phyloP scores from a whole-genome alignment of 179 eudicot species.

The Spinacia oleracea region DNA sequence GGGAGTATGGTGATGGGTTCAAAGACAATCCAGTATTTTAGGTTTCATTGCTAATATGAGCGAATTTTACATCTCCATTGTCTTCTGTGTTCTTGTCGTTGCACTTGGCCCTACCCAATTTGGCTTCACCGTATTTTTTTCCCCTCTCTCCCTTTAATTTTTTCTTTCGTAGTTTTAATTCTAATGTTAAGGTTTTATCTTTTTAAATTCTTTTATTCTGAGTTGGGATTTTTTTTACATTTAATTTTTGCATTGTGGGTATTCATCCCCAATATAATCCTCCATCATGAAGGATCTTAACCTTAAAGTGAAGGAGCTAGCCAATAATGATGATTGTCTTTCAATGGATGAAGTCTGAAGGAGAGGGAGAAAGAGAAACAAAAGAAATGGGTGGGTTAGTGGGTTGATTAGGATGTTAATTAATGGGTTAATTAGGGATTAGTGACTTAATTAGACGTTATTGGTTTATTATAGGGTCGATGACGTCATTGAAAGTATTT shows the following conservation, averaged over 20 bases:
- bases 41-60: constrained; percentile 55
- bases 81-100: constrained; percentile 65
- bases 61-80: constrained; percentile 56
- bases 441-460: no score
- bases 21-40: constrained; percentile 60
- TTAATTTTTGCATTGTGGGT: constrained; percentile 56
- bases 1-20: constrained; percentile 33
- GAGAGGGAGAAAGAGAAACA: no score
- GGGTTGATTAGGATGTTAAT: no score
- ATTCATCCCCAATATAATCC: constrained; percentile 81
- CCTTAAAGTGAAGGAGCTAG: constrained; percentile 61
- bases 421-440: no score
- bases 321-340: no score
- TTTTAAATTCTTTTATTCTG: not conserved
- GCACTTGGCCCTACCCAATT: constrained; percentile 89
- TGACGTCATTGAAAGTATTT: no score
- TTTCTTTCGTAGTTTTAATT: not conserved
- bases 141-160: not conserved
- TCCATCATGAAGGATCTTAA: constrained; percentile 64
- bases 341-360: no score
- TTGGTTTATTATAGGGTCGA: no score
- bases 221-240: not conserved
- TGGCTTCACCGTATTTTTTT: constrained; percentile 58
- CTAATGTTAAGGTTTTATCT: no score
- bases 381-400: no score